phyloP scores from a whole-genome alignment of 306 rosid species.

The Cyclanthera cordifolia region DNA sequence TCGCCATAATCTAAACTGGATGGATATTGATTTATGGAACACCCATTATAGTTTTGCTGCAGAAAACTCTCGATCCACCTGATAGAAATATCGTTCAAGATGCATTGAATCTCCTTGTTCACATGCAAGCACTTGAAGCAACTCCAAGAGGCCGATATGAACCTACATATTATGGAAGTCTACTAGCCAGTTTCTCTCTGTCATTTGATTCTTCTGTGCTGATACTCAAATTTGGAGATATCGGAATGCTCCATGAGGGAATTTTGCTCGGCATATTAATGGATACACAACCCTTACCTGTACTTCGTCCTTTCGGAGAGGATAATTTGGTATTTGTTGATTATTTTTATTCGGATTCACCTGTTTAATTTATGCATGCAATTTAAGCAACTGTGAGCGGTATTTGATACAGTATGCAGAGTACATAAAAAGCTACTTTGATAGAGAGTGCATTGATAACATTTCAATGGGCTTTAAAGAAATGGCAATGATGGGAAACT shows the following conservation, averaged over 20 bases:
- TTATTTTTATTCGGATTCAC: slow-evolving; percentile 2
- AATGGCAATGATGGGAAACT: slow-evolving; percentile 41
- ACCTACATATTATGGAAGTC: slow-evolving; percentile 70
- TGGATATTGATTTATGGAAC: slow-evolving; percentile 11
- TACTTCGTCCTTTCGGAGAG: slow-evolving; percentile 76
- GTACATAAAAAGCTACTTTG: slow-evolving; percentile 35
- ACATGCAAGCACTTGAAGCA: slow-evolving; percentile 43
- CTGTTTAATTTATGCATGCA: slow-evolving; percentile 17
- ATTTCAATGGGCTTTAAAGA: slow-evolving; percentile 44
- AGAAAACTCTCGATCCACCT: slow-evolving; percentile 74
- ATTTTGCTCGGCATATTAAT: slow-evolving; percentile 65
- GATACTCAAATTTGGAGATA: slow-evolving; percentile 67
- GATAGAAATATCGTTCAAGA: slow-evolving; percentile 53
- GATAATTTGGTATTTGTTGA: slow-evolving; percentile 46
- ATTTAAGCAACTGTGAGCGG: slow-evolving; percentile 16
- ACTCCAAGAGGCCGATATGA: slow-evolving; percentile 58
- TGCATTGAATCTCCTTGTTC: slow-evolving; percentile 52
- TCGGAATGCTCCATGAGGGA: slow-evolving; percentile 79
- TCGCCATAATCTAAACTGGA: background rate
- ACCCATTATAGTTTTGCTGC: slow-evolving; percentile 53
- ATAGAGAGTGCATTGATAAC: slow-evolving; percentile 27
- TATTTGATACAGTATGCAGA: slow-evolving; percentile 30
- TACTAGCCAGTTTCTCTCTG: slow-evolving; percentile 63
- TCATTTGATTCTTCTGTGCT: slow-evolving; percentile 73
- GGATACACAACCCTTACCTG: slow-evolving; percentile 76